Evolutionary conservation across 139 green algal genomes (phyloP), one percentile per base, ranked within the genome.

Genomic region (Chlamydomonas urium): DNA sequence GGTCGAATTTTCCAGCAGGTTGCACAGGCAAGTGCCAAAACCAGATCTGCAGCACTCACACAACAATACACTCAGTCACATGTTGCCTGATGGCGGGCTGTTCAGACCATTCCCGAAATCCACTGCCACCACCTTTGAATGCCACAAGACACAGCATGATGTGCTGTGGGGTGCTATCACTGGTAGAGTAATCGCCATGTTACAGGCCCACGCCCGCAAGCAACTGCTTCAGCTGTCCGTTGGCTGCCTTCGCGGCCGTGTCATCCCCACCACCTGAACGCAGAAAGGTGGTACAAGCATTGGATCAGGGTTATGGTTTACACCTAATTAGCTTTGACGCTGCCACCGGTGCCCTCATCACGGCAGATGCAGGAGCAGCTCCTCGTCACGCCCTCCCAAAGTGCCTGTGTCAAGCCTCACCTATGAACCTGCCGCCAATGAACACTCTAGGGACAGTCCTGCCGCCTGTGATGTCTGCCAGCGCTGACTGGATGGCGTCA

Each of bases 361-460:
- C 10, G 10, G 14, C 14, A 50, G 42, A 14, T 8, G 8, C 42
- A 24, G 8, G 42, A 8, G 42, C 8, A 8, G 14, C 42, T 14
- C 8, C 10, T 14, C 42, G 10, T 14, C 42, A 24, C 42, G 42
- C 10, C 42, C 42, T 50, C 42, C 14, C 42, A 14, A 8, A 8
- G 14, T 50, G 42, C 8, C 8, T 50, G 42, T 14, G 42, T 14
- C 14, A 14, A 50, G 14, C 42, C 71, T 8, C 38, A 77, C 85
- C 85, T 19, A 90, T 69, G 71, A 86, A 89, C 24, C 73, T 73
- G 29, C 83, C 83, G 28, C 75, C 76, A 23, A 90, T 75, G 65
- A 90, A 90, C 0, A 90, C 82, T 1, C 85, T 79, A 0, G 85
- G 85, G 26, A 90, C 85, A 17, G 65, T 81, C 34, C 83, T 72